Evolutionary conservation across 129 eudicot species (phyloP).

Genomic region (Centrapalus pauciflorus): DNA sequence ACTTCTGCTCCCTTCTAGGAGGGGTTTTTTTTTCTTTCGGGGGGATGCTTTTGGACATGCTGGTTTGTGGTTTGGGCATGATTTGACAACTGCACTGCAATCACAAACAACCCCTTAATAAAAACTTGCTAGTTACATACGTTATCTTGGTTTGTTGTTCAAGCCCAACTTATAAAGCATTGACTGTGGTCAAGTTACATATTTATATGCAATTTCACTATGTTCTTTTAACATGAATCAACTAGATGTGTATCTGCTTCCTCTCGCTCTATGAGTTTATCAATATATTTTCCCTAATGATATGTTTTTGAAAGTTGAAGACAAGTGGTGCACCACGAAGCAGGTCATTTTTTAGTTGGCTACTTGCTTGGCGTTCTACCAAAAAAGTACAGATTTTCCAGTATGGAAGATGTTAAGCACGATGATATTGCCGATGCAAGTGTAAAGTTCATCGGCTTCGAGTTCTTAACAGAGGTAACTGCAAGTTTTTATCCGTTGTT

Average conservation of each 20-base stretch:
- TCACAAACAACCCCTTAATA: no score
- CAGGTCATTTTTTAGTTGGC: conserved; percentile 74
- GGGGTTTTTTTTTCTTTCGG: no score
- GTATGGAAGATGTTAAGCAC: conserved; percentile 36
- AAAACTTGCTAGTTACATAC: not conserved
- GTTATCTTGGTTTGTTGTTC: not conserved
- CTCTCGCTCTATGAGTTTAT: conserved; percentile 3
- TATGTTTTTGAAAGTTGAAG: conserved; percentile 24
- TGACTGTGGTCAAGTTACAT: not conserved
- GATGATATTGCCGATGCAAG: conserved; percentile 42
- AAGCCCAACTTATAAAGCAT: not conserved
- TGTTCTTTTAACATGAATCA: conserved; percentile 4
- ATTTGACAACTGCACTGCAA: no score
- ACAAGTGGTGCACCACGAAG: conserved; percentile 59
- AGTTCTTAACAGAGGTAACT: conserved; percentile 55
- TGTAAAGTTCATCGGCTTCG: conserved; percentile 54
- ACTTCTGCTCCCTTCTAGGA: no score
- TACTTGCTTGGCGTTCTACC: conserved; percentile 72
- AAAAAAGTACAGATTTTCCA: conserved; percentile 43
- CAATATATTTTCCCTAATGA: not conserved
- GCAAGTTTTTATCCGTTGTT: not conserved
- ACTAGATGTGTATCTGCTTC: not conserved
- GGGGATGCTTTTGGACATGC: no score
- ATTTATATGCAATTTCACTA: not conserved
- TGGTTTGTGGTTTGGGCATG: no score